phyloP scores from a whole-genome alignment of 257 asterid genomes.

The Gentiana straminea region DNA sequence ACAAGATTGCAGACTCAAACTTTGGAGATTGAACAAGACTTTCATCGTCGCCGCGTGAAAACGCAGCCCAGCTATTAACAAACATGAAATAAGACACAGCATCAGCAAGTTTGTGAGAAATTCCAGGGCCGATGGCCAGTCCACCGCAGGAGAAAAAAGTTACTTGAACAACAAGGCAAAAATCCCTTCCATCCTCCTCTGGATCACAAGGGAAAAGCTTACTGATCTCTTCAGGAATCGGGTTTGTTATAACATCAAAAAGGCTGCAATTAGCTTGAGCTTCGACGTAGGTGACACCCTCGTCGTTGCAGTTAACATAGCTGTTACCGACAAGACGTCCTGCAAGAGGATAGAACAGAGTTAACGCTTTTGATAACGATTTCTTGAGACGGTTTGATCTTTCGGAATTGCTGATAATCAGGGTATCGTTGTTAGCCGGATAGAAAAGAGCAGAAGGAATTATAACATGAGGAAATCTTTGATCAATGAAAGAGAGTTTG shows the following conservation, averaged over 20 bases:
- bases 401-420: background rate
- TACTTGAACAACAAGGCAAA: constrained; percentile 4
- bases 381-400: too few relatives aligned
- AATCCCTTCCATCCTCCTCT: background rate
- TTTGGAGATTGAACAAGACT: too few relatives aligned
- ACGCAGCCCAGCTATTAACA: too few relatives aligned
- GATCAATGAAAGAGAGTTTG: background rate
- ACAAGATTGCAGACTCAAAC: too few relatives aligned
- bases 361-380: too few relatives aligned
- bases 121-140: constrained; percentile 14
- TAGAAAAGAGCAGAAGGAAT: background rate
- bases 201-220: background rate
- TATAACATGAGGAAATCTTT: too few relatives aligned
- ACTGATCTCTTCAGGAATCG: background rate
- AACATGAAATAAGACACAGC: too few relatives aligned
- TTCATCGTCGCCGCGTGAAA: too few relatives aligned
- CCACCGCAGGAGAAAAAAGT: constrained; percentile 18
- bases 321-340: background rate
- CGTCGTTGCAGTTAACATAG: constrained; percentile 24
- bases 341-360: too few relatives aligned
- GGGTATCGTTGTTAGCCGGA: too few relatives aligned
- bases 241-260: background rate
- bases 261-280: constrained; percentile 8
- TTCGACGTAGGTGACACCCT: constrained; percentile 11
- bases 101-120: constrained; percentile 12